These are phyloP conservation scores for Tubosaeta sp. DNA, from an alignment of 768 basidiomycete genomes.

Conservation along the genomic window DNA sequence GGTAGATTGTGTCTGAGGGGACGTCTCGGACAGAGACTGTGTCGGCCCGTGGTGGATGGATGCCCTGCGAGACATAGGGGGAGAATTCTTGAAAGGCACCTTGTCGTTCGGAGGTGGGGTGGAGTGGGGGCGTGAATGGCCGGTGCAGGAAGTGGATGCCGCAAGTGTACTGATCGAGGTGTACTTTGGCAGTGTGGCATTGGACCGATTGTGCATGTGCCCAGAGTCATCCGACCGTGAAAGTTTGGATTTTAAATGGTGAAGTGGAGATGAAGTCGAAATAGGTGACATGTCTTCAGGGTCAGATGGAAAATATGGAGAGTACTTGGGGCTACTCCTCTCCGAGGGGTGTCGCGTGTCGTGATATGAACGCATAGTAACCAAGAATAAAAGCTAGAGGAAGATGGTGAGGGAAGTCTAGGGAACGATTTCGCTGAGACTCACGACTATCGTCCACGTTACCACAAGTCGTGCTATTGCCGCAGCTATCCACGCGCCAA, in stretches of 20 bases:
- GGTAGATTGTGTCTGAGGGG: constrained; percentile 12
- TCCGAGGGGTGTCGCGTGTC: constrained; percentile 16
- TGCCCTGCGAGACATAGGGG: constrained; percentile 15
- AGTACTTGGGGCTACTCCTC: constrained; percentile 8
- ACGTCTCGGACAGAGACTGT: constrained; percentile 2
- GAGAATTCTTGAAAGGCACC: constrained; percentile 12
- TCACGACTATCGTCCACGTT: constrained; percentile 50
- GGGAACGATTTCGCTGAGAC: constrained; percentile 23
- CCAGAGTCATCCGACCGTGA: constrained; percentile 18
- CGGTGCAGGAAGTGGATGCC: constrained; percentile 24
- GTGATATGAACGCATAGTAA: constrained; percentile 15
- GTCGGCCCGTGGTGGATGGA: constrained; percentile 2
- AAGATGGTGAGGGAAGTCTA: constrained; percentile 5
- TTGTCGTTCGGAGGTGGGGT: constrained; percentile 8
- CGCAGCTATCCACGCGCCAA: constrained; percentile 53
- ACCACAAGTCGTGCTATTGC: constrained; percentile 50
- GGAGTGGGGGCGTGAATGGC: constrained; percentile 18
- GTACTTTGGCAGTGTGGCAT: constrained; percentile 20
- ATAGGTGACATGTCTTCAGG: constrained; percentile 16
- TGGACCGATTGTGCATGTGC: constrained; percentile 19
- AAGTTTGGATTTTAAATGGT: constrained; percentile 9
- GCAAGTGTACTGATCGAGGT: constrained; percentile 28
- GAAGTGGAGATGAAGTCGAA: constrained; percentile 9
- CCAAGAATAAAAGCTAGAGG: constrained; percentile 22
- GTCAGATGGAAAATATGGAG: constrained; percentile 20